phyloP scores from a whole-genome alignment of 2,329 filamentous ascomycete species.

The Exophiala sp. region DNA sequence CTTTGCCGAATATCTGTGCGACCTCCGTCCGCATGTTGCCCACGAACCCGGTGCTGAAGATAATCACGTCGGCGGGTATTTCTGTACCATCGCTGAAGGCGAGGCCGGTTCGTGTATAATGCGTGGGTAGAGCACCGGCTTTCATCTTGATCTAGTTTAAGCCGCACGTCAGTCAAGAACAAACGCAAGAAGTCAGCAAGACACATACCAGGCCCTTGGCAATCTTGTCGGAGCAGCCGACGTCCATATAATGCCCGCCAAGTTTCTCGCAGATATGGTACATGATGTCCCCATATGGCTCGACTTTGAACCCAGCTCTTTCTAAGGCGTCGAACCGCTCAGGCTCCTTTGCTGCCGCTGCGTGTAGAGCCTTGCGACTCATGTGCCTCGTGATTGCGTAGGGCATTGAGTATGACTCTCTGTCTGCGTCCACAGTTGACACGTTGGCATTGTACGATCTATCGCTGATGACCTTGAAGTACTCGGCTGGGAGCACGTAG shows the following conservation, averaged over 20 bases:
- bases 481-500: conserved; percentile 28
- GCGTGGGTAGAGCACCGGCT: conserved; percentile 35
- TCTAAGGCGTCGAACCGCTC: conserved; percentile 41
- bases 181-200: neutral
- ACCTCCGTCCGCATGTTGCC: conserved; percentile 42
- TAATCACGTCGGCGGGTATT: conserved; percentile 45
- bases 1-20: conserved; percentile 39
- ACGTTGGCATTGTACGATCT: conserved; percentile 23
- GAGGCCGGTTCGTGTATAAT: conserved; percentile 40
- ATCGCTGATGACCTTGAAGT: conserved; percentile 24
- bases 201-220: conserved; percentile 34
- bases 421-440: conserved; percentile 25
- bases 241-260: conserved; percentile 49
- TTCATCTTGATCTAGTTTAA: conserved; percentile 42
- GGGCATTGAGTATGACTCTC: conserved; percentile 29
- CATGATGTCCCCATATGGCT: conserved; percentile 37
- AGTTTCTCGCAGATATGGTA: conserved; percentile 40
- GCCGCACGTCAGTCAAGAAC: neutral
- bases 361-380: conserved; percentile 31
- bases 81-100: conserved; percentile 43
- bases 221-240: conserved; percentile 43
- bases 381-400: conserved; percentile 31
- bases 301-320: conserved; percentile 41
- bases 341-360: conserved; percentile 33
- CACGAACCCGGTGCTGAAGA: conserved; percentile 48